These are phyloP conservation scores for Hevea brasiliensis DNA, from an alignment of 345 rosid species.

Conservation along the genomic window DNA sequence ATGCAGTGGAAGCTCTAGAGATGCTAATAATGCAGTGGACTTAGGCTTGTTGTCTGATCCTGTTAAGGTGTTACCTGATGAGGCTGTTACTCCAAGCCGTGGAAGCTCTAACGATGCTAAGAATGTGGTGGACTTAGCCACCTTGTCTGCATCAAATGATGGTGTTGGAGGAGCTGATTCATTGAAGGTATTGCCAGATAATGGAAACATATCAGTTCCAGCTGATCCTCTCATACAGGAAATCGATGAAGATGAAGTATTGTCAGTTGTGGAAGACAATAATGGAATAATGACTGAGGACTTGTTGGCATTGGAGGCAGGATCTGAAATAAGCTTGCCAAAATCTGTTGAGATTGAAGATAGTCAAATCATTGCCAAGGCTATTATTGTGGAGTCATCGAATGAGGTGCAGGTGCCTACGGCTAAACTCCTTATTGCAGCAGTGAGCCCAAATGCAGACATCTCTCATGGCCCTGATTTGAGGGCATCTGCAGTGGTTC, in stretches of 20 bases:
- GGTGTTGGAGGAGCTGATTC: constrained; percentile 10
- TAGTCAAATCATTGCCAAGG: constrained; percentile 55
- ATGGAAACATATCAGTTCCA: not conserved
- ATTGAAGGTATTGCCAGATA: too few relatives aligned
- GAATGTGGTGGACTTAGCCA: constrained; percentile 10
- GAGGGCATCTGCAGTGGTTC: constrained; percentile 57
- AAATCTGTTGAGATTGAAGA: constrained; percentile 44
- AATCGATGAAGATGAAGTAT: constrained; percentile 55
- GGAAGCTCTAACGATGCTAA: not conserved
- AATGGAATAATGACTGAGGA: constrained; percentile 51
- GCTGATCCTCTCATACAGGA: constrained; percentile 42
- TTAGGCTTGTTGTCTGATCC: too few relatives aligned
- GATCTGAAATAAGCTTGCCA: constrained; percentile 53
- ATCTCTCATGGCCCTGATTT: constrained; percentile 36
- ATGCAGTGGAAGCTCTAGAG: constrained; percentile 3
- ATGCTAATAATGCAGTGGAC: too few relatives aligned
- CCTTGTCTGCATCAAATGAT: constrained; percentile 3
- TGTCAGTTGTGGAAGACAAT: constrained; percentile 51
- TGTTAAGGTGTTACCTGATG: too few relatives aligned
- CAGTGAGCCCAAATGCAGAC: constrained; percentile 47
- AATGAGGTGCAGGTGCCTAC: constrained; percentile 58
- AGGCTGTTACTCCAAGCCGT: too few relatives aligned
- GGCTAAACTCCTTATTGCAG: constrained; percentile 56
- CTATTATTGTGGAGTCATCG: constrained; percentile 62
- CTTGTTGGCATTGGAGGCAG: constrained; percentile 52